Evolutionary conservation across 371 early-diverging fungal species (phyloP).

Genomic region (Saksenaea oblongispora): DNA sequence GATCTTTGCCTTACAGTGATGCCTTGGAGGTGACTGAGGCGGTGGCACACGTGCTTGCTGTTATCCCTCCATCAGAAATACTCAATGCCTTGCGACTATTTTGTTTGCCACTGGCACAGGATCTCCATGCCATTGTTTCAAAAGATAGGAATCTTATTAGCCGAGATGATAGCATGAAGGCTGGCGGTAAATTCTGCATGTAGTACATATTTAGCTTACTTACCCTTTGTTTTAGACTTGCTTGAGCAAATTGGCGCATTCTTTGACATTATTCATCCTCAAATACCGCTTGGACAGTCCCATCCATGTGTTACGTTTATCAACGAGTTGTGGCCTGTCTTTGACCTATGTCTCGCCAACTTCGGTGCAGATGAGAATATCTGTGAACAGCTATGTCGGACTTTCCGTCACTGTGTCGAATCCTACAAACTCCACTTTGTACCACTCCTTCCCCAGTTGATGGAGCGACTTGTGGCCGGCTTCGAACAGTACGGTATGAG

Average conservation of each 20-base stretch:
- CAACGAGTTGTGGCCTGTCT: conserved; percentile 79
- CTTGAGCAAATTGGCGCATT: conserved; percentile 59
- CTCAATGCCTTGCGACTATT: conserved; percentile 76
- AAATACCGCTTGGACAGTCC: conserved; percentile 46
- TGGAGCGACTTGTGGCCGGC: conserved; percentile 56
- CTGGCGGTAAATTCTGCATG: conserved; percentile 39
- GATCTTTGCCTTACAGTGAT: conserved; percentile 70
- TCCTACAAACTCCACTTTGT: conserved; percentile 62
- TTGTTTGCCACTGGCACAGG: conserved; percentile 81
- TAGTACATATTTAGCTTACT: conserved; percentile 56
- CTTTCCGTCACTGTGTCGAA: conserved; percentile 64
- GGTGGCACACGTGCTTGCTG: conserved; percentile 83
- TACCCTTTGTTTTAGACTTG: conserved; percentile 32
- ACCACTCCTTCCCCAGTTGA: conserved; percentile 54
- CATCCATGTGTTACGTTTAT: conserved; percentile 79
- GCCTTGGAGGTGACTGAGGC: conserved; percentile 85
- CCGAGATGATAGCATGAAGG: conserved; percentile 37
- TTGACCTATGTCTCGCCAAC: conserved; percentile 57
- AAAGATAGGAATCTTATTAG: conserved; percentile 31
- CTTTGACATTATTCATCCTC: conserved; percentile 54
- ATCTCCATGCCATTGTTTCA: conserved; percentile 48
- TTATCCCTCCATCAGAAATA: conserved; percentile 65
- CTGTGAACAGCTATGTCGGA: conserved; percentile 67
- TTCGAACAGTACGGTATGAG: conserved; percentile 68
- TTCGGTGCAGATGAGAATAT: conserved; percentile 55